Base-by-base conservation (phyloP, 768 basidiomycete genomes). In the Tubosaeta sp. region DNA sequence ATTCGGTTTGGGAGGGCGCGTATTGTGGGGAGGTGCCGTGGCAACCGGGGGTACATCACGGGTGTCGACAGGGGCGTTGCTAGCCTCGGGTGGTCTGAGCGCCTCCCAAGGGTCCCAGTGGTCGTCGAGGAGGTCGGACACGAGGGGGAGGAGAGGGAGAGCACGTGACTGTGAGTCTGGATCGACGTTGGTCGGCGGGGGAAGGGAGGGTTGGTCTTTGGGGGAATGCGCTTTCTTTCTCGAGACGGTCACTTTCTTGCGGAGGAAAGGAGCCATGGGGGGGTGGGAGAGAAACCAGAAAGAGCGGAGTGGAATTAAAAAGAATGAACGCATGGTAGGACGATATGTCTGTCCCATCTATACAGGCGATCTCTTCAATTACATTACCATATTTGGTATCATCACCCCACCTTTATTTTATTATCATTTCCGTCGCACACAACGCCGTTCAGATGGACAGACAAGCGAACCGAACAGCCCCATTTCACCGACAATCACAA, bases 181-280 rank as follows among this genome's bases (percentile, higher is more conserved):
- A 63, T 59, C 55, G 46, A 54, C 64, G 59, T 68, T 29, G 60
- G 72, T 58, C 12, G 68, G 59, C 2, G 78, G 77, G 16, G 78
- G 66, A 7, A 68, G 60, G 11, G 71, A 55, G n/a, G 59, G n/a
- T n/a, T n/a, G n/a, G n/a, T n/a, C n/a, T n/a, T n/a, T n/a, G n/a
- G n/a, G n/a, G n/a, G n/a, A n/a, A n/a, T n/a, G n/a, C n/a, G n/a
- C 34, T n/a, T 49, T 49, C 48, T 39, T 52, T 53, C 50, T 62
- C 0, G 52, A 38, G 9, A 50, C 0, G 6, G 72, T 78, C 11
- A 60, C 54, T 62, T 78, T 80, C 71, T 71, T 81, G 71, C 77
- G 81, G 66, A 81, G 71, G 70, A 82, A 81, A 64, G 74, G 74
- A 59, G 77, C 75, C 81, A 82, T 81, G 16, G 42, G 13, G n/a